These are phyloP conservation scores for Myrica gale DNA, from an alignment of 306 rosid genomes.

Conservation along the genomic window DNA sequence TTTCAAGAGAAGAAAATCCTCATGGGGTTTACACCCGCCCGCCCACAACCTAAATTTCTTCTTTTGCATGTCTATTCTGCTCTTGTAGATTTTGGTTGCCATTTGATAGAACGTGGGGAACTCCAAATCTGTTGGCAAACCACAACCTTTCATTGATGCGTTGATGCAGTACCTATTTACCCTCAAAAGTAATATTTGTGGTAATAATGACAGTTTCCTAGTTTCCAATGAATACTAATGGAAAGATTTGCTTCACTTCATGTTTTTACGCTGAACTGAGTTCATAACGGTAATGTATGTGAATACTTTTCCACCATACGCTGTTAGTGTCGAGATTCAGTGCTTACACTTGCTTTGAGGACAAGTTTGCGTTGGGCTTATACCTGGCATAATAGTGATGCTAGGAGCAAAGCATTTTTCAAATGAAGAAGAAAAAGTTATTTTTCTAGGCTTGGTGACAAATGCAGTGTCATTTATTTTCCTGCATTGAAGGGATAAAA, in stretches of 20 bases:
- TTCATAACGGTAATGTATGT: neutral
- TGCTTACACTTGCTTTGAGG: neutral
- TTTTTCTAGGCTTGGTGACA: too few species aligned
- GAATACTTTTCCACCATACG: neutral
- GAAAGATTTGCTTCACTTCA: neutral
- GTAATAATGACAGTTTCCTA: neutral
- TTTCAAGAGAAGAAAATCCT: neutral
- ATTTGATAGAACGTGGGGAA: neutral
- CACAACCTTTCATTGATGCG: neutral
- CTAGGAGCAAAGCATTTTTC: too few species aligned
- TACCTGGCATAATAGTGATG: too few species aligned
- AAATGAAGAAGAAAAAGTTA: too few species aligned
- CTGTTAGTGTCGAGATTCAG: neutral
- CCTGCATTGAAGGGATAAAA: too few species aligned
- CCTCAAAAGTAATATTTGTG: neutral
- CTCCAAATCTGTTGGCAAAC: neutral
- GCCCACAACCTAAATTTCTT: too few species aligned
- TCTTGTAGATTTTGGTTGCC: neutral
- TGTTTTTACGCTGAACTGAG: neutral
- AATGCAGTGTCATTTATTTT: too few species aligned
- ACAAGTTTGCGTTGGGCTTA: neutral
- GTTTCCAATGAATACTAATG: neutral
- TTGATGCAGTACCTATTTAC: neutral
- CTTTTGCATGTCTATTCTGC: neutral
- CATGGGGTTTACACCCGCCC: too few species aligned